Evolutionary conservation across 108 stramenopile genomes (phyloP).

Genomic region (Cyclostephanos invisitatus): DNA sequence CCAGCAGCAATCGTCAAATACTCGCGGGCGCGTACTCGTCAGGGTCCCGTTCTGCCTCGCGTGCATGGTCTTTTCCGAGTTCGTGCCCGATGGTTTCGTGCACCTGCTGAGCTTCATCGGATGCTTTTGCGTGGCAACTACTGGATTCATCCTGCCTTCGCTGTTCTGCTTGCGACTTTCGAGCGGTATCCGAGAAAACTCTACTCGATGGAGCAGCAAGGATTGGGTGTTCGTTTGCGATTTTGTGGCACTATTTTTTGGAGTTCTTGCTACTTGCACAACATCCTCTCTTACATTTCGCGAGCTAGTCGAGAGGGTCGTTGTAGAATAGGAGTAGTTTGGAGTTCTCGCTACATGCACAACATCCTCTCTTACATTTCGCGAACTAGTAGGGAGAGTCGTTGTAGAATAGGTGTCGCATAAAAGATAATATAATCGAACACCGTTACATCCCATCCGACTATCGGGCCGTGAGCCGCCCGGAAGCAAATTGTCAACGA

Average conservation of each 20-base stretch:
- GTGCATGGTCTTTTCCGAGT: constrained; percentile 47
- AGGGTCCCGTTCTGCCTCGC: constrained; percentile 53
- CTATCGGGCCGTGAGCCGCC: not conserved
- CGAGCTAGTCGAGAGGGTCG: constrained; percentile 1
- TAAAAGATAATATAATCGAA: not conserved
- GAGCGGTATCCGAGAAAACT: not conserved
- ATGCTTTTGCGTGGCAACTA: constrained; percentile 71
- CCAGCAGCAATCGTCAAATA: constrained; percentile 2
- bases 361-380: constrained; percentile 22
- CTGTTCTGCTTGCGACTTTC: constrained; percentile 42
- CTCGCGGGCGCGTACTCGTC: constrained; percentile 28
- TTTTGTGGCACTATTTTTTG: constrained; percentile 11
- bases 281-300: constrained; percentile 24
- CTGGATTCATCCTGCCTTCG: constrained; percentile 73
- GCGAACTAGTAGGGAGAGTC: constrained; percentile 1
- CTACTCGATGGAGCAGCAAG: not conserved
- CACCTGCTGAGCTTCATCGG: constrained; percentile 72
- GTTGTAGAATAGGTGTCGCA: not conserved
- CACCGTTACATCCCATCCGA: too few species aligned
- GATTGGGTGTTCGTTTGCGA: constrained; percentile 14
- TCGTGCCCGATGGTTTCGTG: constrained; percentile 71
- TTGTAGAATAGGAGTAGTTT: not conserved
- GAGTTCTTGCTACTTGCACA: constrained; percentile 16
- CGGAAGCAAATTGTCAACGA: not conserved
- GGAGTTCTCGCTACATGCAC: constrained; percentile 16